Base-by-base conservation (phyloP, 2,329 filamentous ascomycete genomes). In the Westerdykella sp. region DNA sequence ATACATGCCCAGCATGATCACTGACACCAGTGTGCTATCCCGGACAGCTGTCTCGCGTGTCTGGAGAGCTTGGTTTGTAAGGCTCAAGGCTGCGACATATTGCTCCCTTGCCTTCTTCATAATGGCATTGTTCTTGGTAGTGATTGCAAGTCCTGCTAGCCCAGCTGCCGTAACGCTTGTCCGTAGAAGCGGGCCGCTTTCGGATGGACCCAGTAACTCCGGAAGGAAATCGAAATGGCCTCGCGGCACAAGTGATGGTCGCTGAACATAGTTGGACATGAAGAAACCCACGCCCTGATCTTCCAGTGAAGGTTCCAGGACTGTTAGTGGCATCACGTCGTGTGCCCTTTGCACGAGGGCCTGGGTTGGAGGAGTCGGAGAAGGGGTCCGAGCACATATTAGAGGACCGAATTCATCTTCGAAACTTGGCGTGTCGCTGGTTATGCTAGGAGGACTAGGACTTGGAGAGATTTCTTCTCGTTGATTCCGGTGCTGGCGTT, bases 1-100 rank as follows among this genome's bases (percentile, higher is more conserved):
- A 36, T 63, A 66, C 41, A 65, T 46, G 5, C 63, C 58, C 5
- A 67, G 52, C 48, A 63, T 48, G 14, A 62, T 56, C n/a, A 62
- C 57, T 9, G 59, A 51, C 5, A 62, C 47, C 4, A 63, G 45
- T 3, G 59, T 62, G 39, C 51, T 57, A 28, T 62, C 56, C 46
- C 54, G 52, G 6, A 46, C 39, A 6, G 55, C 56, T 3, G 46
- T 49, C 32, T 54, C 36, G 6, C 39, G 48, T 35, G 39, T 39
- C 2, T 47, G 42, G 6, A 63, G 44, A 3, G 58, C 57, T 34
- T 41, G 45, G 42, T 62, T 62, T 1, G 56, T 60, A 43, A 55
- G 42, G 3, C 42, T 40, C 6, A 63, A 41, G 5, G 60, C 60
- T 3, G 50, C 45, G 3, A 50, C 54, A 34, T 63, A 63, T 23